Evolutionary conservation across 1,284 basidiomycete genomes (phyloP).

Genomic region (Uromyces viciae-fabae): DNA sequence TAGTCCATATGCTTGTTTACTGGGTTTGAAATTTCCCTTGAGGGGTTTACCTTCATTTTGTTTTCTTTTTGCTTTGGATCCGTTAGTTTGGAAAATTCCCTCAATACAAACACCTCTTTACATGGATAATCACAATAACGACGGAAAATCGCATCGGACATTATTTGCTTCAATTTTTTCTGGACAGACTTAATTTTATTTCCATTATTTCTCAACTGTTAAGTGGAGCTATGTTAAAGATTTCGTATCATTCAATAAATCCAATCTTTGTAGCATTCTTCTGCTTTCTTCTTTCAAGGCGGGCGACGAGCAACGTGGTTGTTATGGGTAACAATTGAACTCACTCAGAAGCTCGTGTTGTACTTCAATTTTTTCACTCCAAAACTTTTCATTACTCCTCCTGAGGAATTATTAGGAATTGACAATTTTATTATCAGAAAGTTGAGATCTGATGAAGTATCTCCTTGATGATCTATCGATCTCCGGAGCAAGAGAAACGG

Average conservation of each 20-base stretch:
- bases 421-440: too few relatives aligned
- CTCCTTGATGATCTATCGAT: too few relatives aligned
- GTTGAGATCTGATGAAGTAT: too few relatives aligned
- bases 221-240: background rate
- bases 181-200: background rate
- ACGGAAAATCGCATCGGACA: background rate
- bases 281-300: background rate
- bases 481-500: too few relatives aligned
- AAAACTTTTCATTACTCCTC: too few relatives aligned
- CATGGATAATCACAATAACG: background rate
- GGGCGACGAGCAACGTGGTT: too few relatives aligned
- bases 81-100: background rate
- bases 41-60: background rate
- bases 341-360: too few relatives aligned
- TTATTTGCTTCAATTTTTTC: background rate
- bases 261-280: slow-evolving; percentile 2
- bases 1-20: background rate
- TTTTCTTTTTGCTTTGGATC: background rate
- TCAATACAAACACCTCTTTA: slow-evolving; percentile 10
- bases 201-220: background rate
- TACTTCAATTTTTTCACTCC: too few relatives aligned
- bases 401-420: too few relatives aligned
- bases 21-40: background rate
- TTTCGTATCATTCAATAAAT: background rate
- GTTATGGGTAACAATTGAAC: too few relatives aligned